Percentiles rank a stretch among this genome's conserved stretches.
phyloP scores from a whole-genome alignment of 768 basidiomycete species.

The Suillus sp. region DNA sequence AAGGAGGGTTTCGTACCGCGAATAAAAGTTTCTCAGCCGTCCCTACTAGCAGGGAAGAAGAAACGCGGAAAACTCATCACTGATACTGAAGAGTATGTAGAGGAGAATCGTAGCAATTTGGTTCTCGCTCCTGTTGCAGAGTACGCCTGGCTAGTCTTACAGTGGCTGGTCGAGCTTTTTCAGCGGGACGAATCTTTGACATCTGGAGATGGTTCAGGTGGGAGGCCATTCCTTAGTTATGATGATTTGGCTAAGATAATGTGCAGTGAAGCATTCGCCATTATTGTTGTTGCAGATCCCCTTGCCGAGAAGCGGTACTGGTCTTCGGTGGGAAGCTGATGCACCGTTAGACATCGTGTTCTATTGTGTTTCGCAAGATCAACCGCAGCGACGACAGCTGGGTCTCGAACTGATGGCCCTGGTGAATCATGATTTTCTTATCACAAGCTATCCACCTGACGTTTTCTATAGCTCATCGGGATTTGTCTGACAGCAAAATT shows the following conservation, averaged over 20 bases:
- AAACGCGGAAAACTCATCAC: slow-evolving; percentile 35
- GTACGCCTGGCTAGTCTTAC: slow-evolving; percentile 71
- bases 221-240: slow-evolving; percentile 8
- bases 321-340: slow-evolving; percentile 57
- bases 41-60: slow-evolving; percentile 23
- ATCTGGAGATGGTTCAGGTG: slow-evolving; percentile 33
- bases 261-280: slow-evolving; percentile 47
- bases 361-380: slow-evolving; percentile 36
- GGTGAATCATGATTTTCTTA: slow-evolving; percentile 20
- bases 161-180: slow-evolving; percentile 67
- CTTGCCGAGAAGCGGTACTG: slow-evolving; percentile 46
- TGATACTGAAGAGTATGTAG: slow-evolving; percentile 30
- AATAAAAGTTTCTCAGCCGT: slow-evolving; percentile 22
- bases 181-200: slow-evolving; percentile 60
- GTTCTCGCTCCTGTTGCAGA: slow-evolving; percentile 47
- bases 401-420: slow-evolving; percentile 39
- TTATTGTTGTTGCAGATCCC: slow-evolving; percentile 64
- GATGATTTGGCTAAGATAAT: slow-evolving; percentile 13
- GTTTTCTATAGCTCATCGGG: slow-evolving; percentile 41
- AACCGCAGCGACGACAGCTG: slow-evolving; percentile 32
- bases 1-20: slow-evolving; percentile 53
- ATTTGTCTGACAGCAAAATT: slow-evolving; percentile 40
- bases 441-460: not conserved
- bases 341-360: slow-evolving; percentile 51
- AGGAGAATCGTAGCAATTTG: slow-evolving; percentile 20